These are phyloP conservation scores for Diutina mesorugosa DNA, from an alignment of 1,139 yeast species.

Conservation along the genomic window DNA sequence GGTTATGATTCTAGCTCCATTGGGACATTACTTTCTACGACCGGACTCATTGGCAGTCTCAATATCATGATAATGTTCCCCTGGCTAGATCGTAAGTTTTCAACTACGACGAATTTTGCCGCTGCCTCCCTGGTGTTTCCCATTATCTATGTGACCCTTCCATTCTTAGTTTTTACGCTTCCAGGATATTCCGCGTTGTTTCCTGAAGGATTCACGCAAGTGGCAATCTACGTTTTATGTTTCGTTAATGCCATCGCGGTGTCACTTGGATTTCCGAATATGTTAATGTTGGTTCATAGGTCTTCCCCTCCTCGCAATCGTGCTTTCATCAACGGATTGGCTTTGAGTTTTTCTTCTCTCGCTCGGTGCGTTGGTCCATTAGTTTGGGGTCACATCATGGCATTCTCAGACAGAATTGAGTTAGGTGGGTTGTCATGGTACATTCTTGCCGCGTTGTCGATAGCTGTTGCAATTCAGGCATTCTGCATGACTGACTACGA, in stretches of 20 bases:
- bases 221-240: not conserved
- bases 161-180: not conserved
- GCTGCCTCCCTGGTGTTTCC: not conserved
- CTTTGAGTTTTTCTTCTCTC: not conserved
- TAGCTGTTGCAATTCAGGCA: not conserved
- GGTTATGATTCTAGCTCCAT: conserved; percentile 16
- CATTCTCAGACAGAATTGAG: not conserved
- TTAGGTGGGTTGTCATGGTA: not conserved
- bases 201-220: not conserved
- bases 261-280: not conserved
- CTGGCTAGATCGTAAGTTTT: conserved; percentile 7
- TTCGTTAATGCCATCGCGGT: not conserved
- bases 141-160: not conserved
- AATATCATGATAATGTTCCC: conserved; percentile 8
- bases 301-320: not conserved
- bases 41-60: conserved; percentile 9
- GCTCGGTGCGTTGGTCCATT: conserved; percentile 1
- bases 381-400: conserved; percentile 1
- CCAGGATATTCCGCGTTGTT: not conserved
- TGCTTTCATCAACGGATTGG: not conserved
- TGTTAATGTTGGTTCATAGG: not conserved
- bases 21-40: conserved; percentile 9
- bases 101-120: conserved; percentile 4
- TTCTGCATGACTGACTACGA: not conserved
- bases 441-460: not conserved